Conservation (phyloP, 495 filamentous ascomycete species). For the Aspergillus heteromorphus region DNA sequence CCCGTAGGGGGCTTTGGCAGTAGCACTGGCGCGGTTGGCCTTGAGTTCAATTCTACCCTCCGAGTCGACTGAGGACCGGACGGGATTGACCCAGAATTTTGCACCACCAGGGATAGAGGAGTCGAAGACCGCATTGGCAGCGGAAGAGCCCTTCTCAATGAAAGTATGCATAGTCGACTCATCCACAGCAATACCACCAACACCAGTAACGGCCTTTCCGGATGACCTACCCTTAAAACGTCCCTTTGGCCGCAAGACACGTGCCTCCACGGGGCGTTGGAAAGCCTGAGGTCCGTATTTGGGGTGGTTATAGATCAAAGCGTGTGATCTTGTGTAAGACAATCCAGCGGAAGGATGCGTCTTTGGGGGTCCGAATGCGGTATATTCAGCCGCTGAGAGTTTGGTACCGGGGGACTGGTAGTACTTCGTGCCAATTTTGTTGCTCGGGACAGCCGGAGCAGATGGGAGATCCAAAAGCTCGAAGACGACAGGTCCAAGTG, state of each 20-base stretch:
- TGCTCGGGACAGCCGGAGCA: conserved; percentile 32
- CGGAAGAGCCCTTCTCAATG: conserved; percentile 23
- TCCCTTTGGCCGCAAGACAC: conserved; percentile 54
- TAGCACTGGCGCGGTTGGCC: conserved; percentile 38
- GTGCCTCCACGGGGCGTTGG: conserved; percentile 58
- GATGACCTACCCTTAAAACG: conserved; percentile 27
- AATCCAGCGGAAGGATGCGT: conserved; percentile 93
- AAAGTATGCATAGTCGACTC: conserved; percentile 41
- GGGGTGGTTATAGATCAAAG: conserved; percentile 72
- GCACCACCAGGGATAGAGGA: conserved; percentile 57
- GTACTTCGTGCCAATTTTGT: conserved; percentile 30
- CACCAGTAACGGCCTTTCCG: conserved; percentile 39
- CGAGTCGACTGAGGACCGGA: conserved; percentile 51
- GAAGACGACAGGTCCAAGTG: conserved; percentile 40
- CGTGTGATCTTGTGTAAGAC: conserved; percentile 70
- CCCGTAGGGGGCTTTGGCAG: conserved; percentile 47
- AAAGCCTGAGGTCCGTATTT: conserved; percentile 67
- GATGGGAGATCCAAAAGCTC: conserved; percentile 47
- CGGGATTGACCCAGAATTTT: conserved; percentile 59
- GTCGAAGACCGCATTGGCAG: conserved; percentile 48
- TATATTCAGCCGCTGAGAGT: conserved; percentile 45
- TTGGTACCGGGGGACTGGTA: conserved; percentile 33
- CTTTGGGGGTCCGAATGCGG: conserved; percentile 58
- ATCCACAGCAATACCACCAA: conserved; percentile 47
- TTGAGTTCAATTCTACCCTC: conserved; percentile 52